Base-by-base conservation (phyloP, 495 filamentous ascomycete genomes). In the Penicillium verhagenii region DNA sequence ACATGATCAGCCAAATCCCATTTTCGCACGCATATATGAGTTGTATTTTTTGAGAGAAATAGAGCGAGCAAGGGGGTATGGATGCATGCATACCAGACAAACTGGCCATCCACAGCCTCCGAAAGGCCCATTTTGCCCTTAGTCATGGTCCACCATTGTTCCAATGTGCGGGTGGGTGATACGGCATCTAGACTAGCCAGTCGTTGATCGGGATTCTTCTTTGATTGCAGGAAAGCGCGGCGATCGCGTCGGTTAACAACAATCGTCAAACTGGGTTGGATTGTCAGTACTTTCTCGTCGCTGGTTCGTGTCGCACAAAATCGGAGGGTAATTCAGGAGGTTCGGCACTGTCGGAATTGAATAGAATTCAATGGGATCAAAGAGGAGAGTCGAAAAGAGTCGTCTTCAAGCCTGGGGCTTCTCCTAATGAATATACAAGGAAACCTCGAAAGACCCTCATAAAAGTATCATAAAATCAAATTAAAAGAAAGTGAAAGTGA, bases 81-180 rank as follows among this genome's bases (percentile, higher is more conserved):
- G n/a, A 5, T 26, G 42, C 21, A 1, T 26, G 6, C 65, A 35
- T 64, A 78, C 75, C 75, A 78, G 13, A 72, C 65, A 61, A 78
- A 76, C 44, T 74, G 71, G n/a, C 63, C 65, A 37, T 73, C 73
- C 3, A 69, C 63, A 18, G 60, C 68, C 35, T 75, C 71, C 4
- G 69, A 66, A 14, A 70, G 67, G 9, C 69, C 59, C 19, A 72
- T 60, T 18, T 67, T 67, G 5, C 67, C 65, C 38, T 76, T 74
- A 1, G 70, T 67, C 25, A 58, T 65, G 11, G 67, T 54, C 70
- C 72, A 74, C 75, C 75, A 78, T 47, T 75, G 63, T 37, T 75
- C 72, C n/a, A 78, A 59, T 4, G 65, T 75, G 11, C 71, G 68
- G 14, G 64, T 67, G 5, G 73, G 73, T 26, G 72, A 70, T 1